phyloP scores from a whole-genome alignment of 73 alveolate species.

The Paramecium primaurelia region DNA sequence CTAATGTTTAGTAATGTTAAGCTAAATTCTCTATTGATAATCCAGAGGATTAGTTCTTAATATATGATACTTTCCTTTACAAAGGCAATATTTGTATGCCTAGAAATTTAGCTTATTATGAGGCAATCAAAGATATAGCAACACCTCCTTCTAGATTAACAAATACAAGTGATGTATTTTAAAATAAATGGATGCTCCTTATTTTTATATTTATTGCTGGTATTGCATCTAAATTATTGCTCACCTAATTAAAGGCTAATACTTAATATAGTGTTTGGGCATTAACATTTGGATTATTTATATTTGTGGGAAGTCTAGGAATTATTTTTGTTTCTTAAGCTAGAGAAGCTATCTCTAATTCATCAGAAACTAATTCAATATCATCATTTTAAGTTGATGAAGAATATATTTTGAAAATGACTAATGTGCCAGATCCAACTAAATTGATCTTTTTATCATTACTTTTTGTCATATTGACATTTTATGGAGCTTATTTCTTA shows the following conservation, averaged over 20 bases:
- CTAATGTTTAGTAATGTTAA: neutral
- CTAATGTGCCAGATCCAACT: neutral
- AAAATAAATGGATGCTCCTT: neutral
- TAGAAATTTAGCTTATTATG: neutral
- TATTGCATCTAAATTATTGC: neutral
- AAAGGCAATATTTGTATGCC: conserved; percentile 34
- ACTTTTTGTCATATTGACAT: neutral
- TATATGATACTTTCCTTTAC: conserved; percentile 8
- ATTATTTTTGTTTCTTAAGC: neutral
- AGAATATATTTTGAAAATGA: neutral
- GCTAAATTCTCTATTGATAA: neutral
- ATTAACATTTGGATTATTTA: neutral
- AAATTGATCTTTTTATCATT: neutral
- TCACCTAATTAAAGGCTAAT: neutral
- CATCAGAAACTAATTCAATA: neutral
- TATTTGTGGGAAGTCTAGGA: neutral
- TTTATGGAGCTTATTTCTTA: conserved; percentile 28
- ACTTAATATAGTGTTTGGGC: conserved; percentile 21
- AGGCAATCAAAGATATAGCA: neutral
- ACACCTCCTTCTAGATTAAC: neutral
- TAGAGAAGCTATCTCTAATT: neutral
- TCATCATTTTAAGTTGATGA: neutral
- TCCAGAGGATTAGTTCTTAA: neutral
- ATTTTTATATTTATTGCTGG: neutral
- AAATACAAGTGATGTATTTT: neutral